Evolutionary conservation across 148 eudicot species (phyloP), one percentile per base, ranked within the genome.

Genomic region (Cornus kousa): DNA sequence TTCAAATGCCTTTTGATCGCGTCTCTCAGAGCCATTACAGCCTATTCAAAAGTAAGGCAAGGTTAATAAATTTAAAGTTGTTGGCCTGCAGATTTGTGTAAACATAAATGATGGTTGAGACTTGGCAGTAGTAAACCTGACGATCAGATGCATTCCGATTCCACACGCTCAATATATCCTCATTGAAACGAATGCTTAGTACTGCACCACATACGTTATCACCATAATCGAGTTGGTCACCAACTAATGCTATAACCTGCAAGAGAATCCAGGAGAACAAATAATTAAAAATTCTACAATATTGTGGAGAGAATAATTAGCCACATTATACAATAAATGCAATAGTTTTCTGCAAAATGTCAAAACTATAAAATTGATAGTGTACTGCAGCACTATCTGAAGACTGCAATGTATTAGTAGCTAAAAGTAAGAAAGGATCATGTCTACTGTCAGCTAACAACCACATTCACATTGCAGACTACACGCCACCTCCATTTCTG

Each of bases 81-180:
- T 57, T 57, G 62, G 20, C 20, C 62, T 19, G 20, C 32, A 48
- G 55, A 43, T 35, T 0, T 24, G 28, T 20, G 33, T 23, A n/a
- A 6, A 10, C 22, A 48, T n/a, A 16, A 20, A 57, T 22, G 31
- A 33, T 1, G 20, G 31, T 17, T 66, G 9, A 43, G 48, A 43
- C 8, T 43, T 4, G 53, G 14, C 59, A 50, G 57, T 7, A 33
- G 32, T 83, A 69, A 33, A 96, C 99, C 98, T 93, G 94, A 72
- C 91, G 82, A 85, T 96, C 98, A 74, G 97, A 89, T 67, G 98
- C 97, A 86, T 92, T 90, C 80, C 92, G 94, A 71, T 91, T 96
- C 98, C 99, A 96, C 68, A 96, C 91, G 66, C 98, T 93, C 88
- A 96, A 60, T 82, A 96, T 93, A 73, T 91, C 99, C 87, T 96